Evolutionary conservation across 108 stramenopile species (phyloP), one percentile per base, ranked within the genome.

Genomic region (Nitzschia sp.): DNA sequence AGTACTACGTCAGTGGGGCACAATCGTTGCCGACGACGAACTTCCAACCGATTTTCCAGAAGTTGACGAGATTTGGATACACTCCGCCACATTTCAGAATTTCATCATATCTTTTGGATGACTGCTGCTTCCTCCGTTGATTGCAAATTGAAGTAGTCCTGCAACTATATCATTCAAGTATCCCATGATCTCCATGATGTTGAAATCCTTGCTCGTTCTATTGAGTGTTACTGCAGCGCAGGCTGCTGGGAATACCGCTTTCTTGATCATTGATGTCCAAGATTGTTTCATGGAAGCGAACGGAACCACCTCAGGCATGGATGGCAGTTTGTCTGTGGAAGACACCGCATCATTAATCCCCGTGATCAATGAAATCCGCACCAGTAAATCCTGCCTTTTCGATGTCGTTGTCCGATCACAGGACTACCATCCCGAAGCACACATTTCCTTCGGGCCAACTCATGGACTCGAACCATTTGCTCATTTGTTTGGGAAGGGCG

Each of bases 221-320:
- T 34, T 34, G 29, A 34, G 29, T 34, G 29, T 34, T 34, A 5
- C 29, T 34, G 29, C 29, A 34, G 29, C 29, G 3, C 29, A 34
- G 5, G 29, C 29, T 5, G 29, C 29, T 34, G 46, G 39, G 10
- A 59, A 59, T 3, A 59, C 58, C 12, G 58, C 58, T 41, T 20
- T 59, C 1, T 34, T 59, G 29, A 59, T 59, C 20, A 24, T 59
- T n/a, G 58, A 59, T 24, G 58, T 59, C 20, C 58, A 59, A 59
- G 58, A 59, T n/a, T 59, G 58, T 40, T 59, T 59, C 58, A 59
- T 59, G 39, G 39, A 40, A 19, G 58, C 58, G 22, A 41, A n/a
- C 22, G 58, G 29, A 37, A 59, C 58, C 3, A 14, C 58, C 14
- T 19, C 12, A 10, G 58, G 58, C 2, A 1, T 19, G 6, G 38